A percentile compares a stretch with the other conserved stretches of the same genome.
These are phyloP conservation scores for Thelonectria blattea DNA, from an alignment of 2,329 filamentous ascomycete species.

Conservation along the genomic window DNA sequence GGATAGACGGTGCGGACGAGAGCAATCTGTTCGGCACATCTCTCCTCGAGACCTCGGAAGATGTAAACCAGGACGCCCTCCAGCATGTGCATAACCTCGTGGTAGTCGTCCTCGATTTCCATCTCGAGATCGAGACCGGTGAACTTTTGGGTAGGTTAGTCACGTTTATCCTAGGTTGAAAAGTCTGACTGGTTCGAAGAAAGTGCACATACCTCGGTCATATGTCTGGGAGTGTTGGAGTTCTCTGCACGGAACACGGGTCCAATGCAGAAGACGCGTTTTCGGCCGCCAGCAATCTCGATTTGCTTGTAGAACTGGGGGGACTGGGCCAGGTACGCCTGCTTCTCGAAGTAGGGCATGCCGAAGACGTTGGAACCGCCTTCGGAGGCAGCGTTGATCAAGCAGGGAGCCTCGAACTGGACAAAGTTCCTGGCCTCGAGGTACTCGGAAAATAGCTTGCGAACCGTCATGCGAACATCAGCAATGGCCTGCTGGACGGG, in stretches of 20 bases:
- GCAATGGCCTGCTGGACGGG: constrained; percentile 88
- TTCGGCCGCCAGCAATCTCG: constrained; percentile 78
- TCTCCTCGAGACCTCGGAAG: constrained; percentile 73
- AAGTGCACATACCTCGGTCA: constrained; percentile 68
- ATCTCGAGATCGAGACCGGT: constrained; percentile 89
- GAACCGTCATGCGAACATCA: constrained; percentile 60
- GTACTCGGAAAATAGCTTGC: constrained; percentile 78
- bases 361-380: constrained; percentile 92
- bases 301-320: constrained; percentile 90
- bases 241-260: constrained; percentile 88
- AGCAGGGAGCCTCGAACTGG: constrained; percentile 86
- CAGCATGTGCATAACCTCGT: constrained; percentile 74
- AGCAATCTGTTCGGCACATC: constrained; percentile 74
- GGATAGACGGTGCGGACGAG: constrained; percentile 75
- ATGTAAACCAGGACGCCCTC: constrained; percentile 79
- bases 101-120: constrained; percentile 81
- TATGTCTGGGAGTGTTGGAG: constrained; percentile 81
- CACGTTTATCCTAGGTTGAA: not conserved
- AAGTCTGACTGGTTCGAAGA: not conserved
- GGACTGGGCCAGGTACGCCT: constrained; percentile 80
- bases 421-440: constrained; percentile 77
- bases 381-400: constrained; percentile 90
- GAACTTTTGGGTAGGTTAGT: constrained; percentile 57
- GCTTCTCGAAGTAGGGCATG: constrained; percentile 85
- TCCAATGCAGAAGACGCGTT: constrained; percentile 79